phyloP scores from a whole-genome alignment of 306 rosid species.

The Casuarina equisetifolia region DNA sequence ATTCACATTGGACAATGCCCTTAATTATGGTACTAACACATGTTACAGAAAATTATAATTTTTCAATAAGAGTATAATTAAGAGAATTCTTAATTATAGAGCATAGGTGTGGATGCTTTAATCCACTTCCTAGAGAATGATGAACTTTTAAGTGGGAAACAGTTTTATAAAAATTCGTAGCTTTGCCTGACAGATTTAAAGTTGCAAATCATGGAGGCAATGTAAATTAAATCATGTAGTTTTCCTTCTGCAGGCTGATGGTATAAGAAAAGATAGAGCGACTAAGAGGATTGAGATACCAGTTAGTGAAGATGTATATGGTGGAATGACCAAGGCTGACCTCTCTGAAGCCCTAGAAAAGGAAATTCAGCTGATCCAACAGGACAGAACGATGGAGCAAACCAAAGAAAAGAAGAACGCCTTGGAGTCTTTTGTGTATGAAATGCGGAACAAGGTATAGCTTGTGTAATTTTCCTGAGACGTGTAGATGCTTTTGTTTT shows the following conservation, averaged over 20 bases:
- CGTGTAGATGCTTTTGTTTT: slow-evolving; percentile 20
- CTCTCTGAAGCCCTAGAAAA: slow-evolving; percentile 66
- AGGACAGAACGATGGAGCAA: slow-evolving; percentile 76
- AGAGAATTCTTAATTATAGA: not conserved
- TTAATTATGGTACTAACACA: not conserved
- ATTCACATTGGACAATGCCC: not conserved
- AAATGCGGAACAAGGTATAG: slow-evolving; percentile 87
- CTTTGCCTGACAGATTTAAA: not conserved
- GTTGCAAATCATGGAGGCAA: slow-evolving; percentile 21
- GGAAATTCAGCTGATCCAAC: slow-evolving; percentile 74
- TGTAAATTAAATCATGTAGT: not conserved
- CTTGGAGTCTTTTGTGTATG: slow-evolving; percentile 92
- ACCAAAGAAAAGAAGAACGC: slow-evolving; percentile 88
- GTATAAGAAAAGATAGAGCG: slow-evolving; percentile 45
- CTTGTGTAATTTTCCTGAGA: slow-evolving; percentile 21
- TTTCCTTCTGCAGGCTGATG: slow-evolving; percentile 56
- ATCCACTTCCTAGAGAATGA: not conserved
- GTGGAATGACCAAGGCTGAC: slow-evolving; percentile 77
- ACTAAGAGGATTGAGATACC: slow-evolving; percentile 58
- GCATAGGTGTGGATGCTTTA: not conserved
- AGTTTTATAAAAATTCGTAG: not conserved
- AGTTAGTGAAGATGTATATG: slow-evolving; percentile 62
- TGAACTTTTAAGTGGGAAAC: not conserved
- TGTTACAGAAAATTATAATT: not conserved
- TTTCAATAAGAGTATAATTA: not conserved